These are phyloP conservation scores for Endothia cerciana DNA, from an alignment of 2,329 filamentous ascomycete species.

Conservation along the genomic window DNA sequence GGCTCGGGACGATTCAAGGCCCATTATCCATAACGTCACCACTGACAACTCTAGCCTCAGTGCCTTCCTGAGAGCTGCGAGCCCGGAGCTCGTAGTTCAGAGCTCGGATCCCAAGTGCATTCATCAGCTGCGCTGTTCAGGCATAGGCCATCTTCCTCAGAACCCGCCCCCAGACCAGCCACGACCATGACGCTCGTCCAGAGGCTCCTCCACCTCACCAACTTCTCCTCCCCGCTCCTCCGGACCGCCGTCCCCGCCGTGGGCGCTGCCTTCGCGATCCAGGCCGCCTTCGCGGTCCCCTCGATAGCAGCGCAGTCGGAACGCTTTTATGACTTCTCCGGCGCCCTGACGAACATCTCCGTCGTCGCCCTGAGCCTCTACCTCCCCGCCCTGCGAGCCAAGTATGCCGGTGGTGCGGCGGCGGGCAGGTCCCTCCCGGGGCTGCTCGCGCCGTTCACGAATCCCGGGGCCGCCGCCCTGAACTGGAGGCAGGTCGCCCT, in stretches of 20 bases:
- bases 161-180: too few species aligned
- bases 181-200: conserved; percentile 41
- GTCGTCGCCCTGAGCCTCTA: conserved; percentile 66
- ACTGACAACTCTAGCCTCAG: conserved; percentile 16
- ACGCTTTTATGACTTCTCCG: conserved; percentile 70
- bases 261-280: conserved; percentile 65
- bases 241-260: conserved; percentile 65
- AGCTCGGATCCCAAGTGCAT: too few species aligned
- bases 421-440: conserved; percentile 45
- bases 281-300: conserved; percentile 64
- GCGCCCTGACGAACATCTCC: conserved; percentile 67
- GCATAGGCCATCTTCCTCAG: too few species aligned
- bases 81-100: too few species aligned
- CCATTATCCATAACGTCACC: conserved; percentile 27
- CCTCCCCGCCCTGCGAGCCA: conserved; percentile 61
- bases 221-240: conserved; percentile 65
- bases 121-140: too few species aligned
- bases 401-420: conserved; percentile 49
- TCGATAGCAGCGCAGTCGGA: conserved; percentile 65
- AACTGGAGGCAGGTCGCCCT: conserved; percentile 62
- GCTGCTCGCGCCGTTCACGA: conserved; percentile 48
- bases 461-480: conserved; percentile 45
- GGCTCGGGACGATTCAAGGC: conserved; percentile 24
- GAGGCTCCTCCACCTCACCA: conserved; percentile 60
- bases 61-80: not conserved